phyloP scores from a whole-genome alignment of 495 filamentous ascomycete genomes.

The Articulospora tetracladia region DNA sequence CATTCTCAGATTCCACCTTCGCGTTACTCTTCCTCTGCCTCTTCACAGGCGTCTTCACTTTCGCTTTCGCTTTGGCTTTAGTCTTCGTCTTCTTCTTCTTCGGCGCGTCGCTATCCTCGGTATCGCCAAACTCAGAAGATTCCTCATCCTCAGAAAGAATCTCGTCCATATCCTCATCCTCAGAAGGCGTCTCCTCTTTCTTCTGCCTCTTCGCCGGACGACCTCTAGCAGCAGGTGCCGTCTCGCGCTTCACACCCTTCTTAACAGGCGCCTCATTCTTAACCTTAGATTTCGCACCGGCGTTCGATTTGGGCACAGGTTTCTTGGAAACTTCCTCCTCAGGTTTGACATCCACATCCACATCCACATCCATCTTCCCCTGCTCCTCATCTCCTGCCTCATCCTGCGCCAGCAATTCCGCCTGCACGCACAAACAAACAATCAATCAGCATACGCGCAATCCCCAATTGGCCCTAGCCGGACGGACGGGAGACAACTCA shows the following conservation, averaged over 20 bases:
- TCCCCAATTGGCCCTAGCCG: conserved; percentile 2
- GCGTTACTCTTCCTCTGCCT: conserved; percentile 24
- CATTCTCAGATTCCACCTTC: conserved; percentile 31
- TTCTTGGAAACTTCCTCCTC: not conserved
- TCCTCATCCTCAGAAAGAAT: conserved; percentile 23
- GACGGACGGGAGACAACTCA: conserved; percentile 37
- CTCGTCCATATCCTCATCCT: conserved; percentile 8
- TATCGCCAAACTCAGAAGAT: conserved; percentile 9
- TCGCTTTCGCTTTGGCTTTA: conserved; percentile 8
- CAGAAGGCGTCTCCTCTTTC: conserved; percentile 18
- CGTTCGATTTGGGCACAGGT: conserved; percentile 15
- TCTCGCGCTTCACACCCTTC: conserved; percentile 15
- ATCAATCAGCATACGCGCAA: not conserved
- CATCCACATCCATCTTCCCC: not conserved
- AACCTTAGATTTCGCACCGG: not conserved
- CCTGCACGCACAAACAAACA: conserved; percentile 21
- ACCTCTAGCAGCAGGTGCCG: conserved; percentile 11
- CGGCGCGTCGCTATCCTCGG: conserved; percentile 20
- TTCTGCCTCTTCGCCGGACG: conserved; percentile 22
- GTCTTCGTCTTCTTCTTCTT: conserved; percentile 26
- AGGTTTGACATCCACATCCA: not conserved
- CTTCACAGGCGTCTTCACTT: conserved; percentile 7
- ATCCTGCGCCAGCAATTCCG: conserved; percentile 12
- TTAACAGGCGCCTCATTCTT: conserved; percentile 12
- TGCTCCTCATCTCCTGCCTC: conserved; percentile 12